A percentile compares a stretch with the other conserved stretches of the same genome.
phyloP scores from a whole-genome alignment of 768 basidiomycete genomes.

The Naganishia vishniacii region DNA sequence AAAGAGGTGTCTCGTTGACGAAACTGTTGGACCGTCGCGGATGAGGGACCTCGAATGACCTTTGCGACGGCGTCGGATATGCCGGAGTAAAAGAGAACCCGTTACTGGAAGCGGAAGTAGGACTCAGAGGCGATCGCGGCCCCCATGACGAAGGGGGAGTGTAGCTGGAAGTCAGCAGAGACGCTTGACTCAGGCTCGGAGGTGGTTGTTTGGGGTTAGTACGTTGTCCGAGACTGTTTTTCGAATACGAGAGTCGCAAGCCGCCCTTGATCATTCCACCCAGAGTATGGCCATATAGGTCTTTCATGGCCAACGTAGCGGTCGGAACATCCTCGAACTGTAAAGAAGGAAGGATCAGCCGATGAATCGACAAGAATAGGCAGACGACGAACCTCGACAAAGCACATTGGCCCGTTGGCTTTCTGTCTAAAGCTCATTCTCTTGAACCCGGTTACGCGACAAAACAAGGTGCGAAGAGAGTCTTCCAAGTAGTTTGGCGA shows the following conservation, averaged over 20 bases:
- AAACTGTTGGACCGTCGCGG: slow-evolving; percentile 9
- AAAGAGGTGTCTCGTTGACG: slow-evolving; percentile 26
- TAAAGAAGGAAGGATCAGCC: slow-evolving; percentile 22
- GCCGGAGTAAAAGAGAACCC: slow-evolving; percentile 19
- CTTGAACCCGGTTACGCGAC: slow-evolving; percentile 72
- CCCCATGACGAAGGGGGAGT: slow-evolving; percentile 17
- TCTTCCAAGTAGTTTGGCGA: slow-evolving; percentile 81
- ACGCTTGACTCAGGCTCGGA: slow-evolving; percentile 13
- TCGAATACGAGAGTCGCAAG: slow-evolving; percentile 95
- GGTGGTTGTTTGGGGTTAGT: slow-evolving; percentile 35
- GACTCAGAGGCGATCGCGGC: slow-evolving; percentile 20
- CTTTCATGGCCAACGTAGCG: slow-evolving; percentile 80
- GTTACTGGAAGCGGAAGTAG: slow-evolving; percentile 17
- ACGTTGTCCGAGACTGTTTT: slow-evolving; percentile 79
- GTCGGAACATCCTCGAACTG: slow-evolving; percentile 84
- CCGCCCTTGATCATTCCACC: slow-evolving; percentile 88
- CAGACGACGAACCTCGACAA: slow-evolving; percentile 72
- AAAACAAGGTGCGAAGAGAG: slow-evolving; percentile 73
- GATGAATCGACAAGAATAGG: background rate
- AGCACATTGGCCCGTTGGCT: slow-evolving; percentile 97
- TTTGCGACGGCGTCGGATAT: slow-evolving; percentile 3
- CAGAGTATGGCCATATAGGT: slow-evolving; percentile 85
- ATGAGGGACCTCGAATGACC: background rate
- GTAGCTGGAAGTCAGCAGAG: slow-evolving; percentile 6
- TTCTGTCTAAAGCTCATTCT: slow-evolving; percentile 93